A percentile compares a stretch with the other conserved stretches of the same genome.
Conservation (phyloP, 805 yeast species). For the Sugiyamaella floridensis region DNA sequence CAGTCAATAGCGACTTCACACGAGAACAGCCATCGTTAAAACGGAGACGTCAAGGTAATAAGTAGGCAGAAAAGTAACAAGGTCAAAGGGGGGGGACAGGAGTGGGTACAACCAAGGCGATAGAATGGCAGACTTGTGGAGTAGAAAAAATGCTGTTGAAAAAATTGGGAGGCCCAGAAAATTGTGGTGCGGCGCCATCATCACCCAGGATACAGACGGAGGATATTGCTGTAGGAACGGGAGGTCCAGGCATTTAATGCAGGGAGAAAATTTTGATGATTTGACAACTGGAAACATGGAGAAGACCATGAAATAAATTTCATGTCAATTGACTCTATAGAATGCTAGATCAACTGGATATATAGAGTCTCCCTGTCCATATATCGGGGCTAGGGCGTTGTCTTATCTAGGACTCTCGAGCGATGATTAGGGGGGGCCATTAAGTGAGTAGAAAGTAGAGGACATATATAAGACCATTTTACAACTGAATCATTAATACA, state of each 20-base stretch:
- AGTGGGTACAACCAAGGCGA: not conserved
- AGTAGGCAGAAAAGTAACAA: not conserved
- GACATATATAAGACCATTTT: too few relatives aligned
- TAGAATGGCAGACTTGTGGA: not conserved
- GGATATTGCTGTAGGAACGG: too few relatives aligned
- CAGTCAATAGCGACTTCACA: not conserved
- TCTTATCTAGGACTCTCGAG: not conserved
- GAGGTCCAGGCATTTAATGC: too few relatives aligned
- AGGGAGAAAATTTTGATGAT: too few relatives aligned
- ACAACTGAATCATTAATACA: too few relatives aligned
- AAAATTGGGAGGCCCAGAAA: not conserved
- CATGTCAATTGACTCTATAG: too few relatives aligned
- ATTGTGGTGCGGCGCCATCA: not conserved
- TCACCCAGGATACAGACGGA: not conserved
- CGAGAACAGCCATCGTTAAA: not conserved
- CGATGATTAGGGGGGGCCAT: too few relatives aligned
- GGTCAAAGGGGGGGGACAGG: not conserved
- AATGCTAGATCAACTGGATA: too few relatives aligned
- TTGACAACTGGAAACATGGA: too few relatives aligned
- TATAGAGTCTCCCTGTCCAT: too few relatives aligned
- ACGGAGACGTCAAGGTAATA: not conserved
- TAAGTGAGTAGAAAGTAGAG: too few relatives aligned
- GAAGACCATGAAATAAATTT: too few relatives aligned
- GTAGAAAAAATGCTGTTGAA: not conserved
- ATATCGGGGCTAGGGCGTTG: not conserved